phyloP scores from a whole-genome alignment of 2,329 filamentous ascomycete species.

The Zasmidium cellare region DNA sequence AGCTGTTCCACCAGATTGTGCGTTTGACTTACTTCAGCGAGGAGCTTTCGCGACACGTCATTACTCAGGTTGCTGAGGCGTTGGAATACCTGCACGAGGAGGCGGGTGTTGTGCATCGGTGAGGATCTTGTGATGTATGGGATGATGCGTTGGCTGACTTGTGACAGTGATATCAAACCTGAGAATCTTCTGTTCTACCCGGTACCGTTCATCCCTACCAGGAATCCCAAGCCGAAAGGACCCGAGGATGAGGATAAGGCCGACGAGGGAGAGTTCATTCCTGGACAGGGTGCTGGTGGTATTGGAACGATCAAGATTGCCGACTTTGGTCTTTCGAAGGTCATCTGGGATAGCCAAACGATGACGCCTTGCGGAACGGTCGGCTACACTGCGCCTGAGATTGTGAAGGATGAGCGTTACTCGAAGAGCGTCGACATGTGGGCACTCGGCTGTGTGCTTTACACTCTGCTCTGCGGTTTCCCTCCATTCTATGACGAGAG shows the following conservation, averaged over 20 bases:
- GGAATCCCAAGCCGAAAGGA: conserved; percentile 74
- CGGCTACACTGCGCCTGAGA: conserved; percentile 96
- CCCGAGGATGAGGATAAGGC: conserved; percentile 96
- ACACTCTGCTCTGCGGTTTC: conserved; percentile 95
- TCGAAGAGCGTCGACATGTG: conserved; percentile 99
- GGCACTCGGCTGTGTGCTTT: conserved; percentile 94
- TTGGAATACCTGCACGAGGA: conserved; percentile 93
- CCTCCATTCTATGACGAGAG: conserved; percentile 98
- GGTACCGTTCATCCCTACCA: conserved; percentile 76
- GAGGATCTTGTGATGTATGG: conserved; percentile 38
- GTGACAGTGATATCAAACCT: conserved; percentile 86
- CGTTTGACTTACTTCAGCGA: conserved; percentile 98
- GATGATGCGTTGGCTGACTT: conserved; percentile 34
- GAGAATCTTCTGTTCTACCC: conserved; percentile 96
- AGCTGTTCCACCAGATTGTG: conserved; percentile 98
- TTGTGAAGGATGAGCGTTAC: conserved; percentile 98
- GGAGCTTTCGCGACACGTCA: conserved; percentile 90
- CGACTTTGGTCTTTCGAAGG: conserved; percentile 95
- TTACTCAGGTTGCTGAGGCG: conserved; percentile 90
- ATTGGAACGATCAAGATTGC: conserved; percentile 97
- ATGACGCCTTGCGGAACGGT: conserved; percentile 99
- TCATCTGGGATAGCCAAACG: conserved; percentile 96
- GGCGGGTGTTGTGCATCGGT: conserved; percentile 96
- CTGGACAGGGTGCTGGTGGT: conserved; percentile 78
- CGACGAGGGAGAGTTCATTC: conserved; percentile 91